A percentile compares a stretch with the other conserved stretches of the same genome.
phyloP scores from a whole-genome alignment of 2,329 filamentous ascomycete species.

The Paraconiothyrium brasiliense region DNA sequence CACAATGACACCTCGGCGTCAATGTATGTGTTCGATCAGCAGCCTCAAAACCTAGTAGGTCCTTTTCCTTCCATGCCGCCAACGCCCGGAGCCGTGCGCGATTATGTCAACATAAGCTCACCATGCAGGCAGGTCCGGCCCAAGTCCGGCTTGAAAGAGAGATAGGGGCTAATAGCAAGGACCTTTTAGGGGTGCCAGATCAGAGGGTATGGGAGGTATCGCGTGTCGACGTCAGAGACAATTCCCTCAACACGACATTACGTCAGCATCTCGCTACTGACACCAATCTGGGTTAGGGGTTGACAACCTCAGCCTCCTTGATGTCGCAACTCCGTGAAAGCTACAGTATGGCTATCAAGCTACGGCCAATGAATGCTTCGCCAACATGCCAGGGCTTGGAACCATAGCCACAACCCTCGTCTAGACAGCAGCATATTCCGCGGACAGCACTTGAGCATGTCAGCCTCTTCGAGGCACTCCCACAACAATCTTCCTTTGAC shows the following conservation, averaged over 20 bases:
- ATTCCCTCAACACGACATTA: background rate
- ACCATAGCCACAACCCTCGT: background rate
- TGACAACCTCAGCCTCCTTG: slow-evolving; percentile 16
- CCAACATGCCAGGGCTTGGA: background rate
- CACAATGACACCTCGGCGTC: background rate
- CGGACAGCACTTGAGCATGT: background rate
- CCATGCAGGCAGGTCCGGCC: background rate
- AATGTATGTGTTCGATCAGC: background rate
- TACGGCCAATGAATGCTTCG: background rate
- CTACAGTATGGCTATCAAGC: slow-evolving; percentile 5
- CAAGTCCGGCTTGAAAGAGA: background rate
- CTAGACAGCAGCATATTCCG: background rate
- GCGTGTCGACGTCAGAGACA: background rate
- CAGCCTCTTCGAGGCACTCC: background rate
- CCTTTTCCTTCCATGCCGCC: background rate
- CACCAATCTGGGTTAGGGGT: slow-evolving; percentile 2
- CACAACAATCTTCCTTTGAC: background rate
- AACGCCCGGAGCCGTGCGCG: background rate
- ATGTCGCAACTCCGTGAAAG: slow-evolving; percentile 15
- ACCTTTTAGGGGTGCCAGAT: background rate
- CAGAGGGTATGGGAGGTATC: background rate
- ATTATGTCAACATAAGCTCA: background rate
- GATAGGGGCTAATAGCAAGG: background rate
- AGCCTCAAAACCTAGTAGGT: background rate
- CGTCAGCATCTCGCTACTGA: background rate